Conservation (phyloP, 2,329 filamentous ascomycete species). For the Periconia sp. region DNA sequence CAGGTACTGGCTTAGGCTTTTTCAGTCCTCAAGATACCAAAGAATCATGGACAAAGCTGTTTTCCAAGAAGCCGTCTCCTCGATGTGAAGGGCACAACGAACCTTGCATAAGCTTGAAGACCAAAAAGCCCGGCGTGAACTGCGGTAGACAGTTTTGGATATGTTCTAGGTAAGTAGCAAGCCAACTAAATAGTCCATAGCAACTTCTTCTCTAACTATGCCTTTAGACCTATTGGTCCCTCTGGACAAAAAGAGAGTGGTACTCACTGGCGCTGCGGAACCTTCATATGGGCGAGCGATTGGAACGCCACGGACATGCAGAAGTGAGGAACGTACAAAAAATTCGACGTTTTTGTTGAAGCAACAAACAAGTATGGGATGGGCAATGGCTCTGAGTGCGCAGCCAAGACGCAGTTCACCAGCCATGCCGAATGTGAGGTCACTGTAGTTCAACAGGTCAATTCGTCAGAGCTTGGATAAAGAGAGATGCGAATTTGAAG, state of each 20-base stretch:
- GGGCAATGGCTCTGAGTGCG: neutral
- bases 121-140: constrained; percentile 88
- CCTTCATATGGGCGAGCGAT: constrained; percentile 73
- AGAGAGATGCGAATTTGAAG: too few species aligned
- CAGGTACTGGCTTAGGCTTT: constrained; percentile 5
- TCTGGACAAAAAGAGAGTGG: constrained; percentile 81
- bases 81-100: constrained; percentile 82
- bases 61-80: constrained; percentile 73
- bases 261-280: constrained; percentile 84
- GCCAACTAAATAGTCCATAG: neutral
- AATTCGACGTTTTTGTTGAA: neutral
- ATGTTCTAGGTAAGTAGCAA: constrained; percentile 59
- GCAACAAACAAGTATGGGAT: neutral
- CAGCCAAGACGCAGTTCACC: neutral
- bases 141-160: constrained; percentile 69
- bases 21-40: constrained; percentile 53
- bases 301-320: constrained; percentile 49
- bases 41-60: constrained; percentile 83
- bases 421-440: too few species aligned
- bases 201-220: constrained; percentile 6
- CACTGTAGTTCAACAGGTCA: too few species aligned
- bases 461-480: too few species aligned
- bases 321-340: neutral
- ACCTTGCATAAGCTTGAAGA: constrained; percentile 78
- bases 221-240: constrained; percentile 71